These are phyloP conservation scores for Cercospora sesami DNA, from an alignment of 2,329 filamentous ascomycete genomes.

Conservation along the genomic window DNA sequence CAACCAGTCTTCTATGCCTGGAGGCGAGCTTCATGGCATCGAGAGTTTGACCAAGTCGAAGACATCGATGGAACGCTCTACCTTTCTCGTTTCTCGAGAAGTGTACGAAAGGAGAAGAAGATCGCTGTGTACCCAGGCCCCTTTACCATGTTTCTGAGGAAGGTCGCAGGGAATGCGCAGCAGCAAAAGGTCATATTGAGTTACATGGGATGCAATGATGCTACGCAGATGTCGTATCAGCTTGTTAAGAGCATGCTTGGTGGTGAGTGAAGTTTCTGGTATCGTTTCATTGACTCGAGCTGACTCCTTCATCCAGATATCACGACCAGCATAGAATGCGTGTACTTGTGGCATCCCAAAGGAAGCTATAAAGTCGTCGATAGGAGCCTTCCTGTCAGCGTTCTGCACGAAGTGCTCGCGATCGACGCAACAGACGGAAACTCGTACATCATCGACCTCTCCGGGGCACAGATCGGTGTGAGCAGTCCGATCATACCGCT, in stretches of 20 bases:
- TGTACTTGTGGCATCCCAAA: not conserved
- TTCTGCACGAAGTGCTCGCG: not conserved
- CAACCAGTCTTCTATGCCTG: not conserved
- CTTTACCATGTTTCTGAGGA: not conserved
- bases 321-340: not conserved
- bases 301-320: not conserved
- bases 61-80: not conserved
- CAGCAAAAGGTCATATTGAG: conserved; percentile 2
- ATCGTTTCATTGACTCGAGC: not conserved
- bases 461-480: conserved; percentile 2
- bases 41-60: not conserved
- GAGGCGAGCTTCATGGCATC: not conserved
- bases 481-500: not conserved
- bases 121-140: not conserved
- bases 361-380: conserved; percentile 6
- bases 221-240: not conserved
- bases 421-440: conserved; percentile 2
- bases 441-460: conserved; percentile 6
- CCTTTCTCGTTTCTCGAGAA: not conserved
- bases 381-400: not conserved
- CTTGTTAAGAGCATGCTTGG: not conserved
- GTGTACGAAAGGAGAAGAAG: not conserved
- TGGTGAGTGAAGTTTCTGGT: not conserved
- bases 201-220: conserved; percentile 1
- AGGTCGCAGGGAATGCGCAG: not conserved